These are phyloP conservation scores for Debaryomyces castellii DNA, from an alignment of 805 yeast genomes.

Conservation along the genomic window DNA sequence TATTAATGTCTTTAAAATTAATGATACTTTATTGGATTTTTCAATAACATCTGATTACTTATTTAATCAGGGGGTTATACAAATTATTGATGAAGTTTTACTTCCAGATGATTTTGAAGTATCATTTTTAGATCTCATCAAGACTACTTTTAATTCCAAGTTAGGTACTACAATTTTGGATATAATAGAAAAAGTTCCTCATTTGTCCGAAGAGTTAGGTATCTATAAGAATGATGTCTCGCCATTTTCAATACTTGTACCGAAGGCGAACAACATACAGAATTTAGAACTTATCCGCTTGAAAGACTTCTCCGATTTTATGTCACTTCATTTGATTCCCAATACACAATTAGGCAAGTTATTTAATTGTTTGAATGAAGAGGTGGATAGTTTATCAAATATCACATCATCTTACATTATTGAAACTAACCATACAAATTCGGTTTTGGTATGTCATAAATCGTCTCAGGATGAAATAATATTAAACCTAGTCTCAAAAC, in stretches of 20 bases:
- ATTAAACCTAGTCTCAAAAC: slow-evolving; percentile 25
- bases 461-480: slow-evolving; percentile 15
- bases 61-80: slow-evolving; percentile 83
- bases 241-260: slow-evolving; percentile 67
- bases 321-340: slow-evolving; percentile 70
- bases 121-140: slow-evolving; percentile 53
- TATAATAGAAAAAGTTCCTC: slow-evolving; percentile 44
- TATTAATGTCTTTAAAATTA: slow-evolving; percentile 24
- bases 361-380: slow-evolving; percentile 43
- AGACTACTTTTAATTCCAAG: slow-evolving; percentile 46
- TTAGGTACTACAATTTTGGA: slow-evolving; percentile 37
- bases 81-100: slow-evolving; percentile 56
- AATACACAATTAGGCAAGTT: slow-evolving; percentile 48
- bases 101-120: slow-evolving; percentile 60
- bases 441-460: slow-evolving; percentile 39
- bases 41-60: slow-evolving; percentile 52
- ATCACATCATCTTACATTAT: slow-evolving; percentile 30
- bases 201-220: slow-evolving; percentile 42
- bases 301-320: slow-evolving; percentile 49
- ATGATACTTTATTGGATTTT: slow-evolving; percentile 36
- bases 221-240: slow-evolving; percentile 22
- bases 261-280: slow-evolving; percentile 57
- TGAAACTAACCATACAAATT: slow-evolving; percentile 40
- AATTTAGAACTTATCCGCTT: slow-evolving; percentile 50
- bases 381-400: slow-evolving; percentile 3